Conservation (phyloP, 306 rosid species). For the Lagenaria siceraria region DNA sequence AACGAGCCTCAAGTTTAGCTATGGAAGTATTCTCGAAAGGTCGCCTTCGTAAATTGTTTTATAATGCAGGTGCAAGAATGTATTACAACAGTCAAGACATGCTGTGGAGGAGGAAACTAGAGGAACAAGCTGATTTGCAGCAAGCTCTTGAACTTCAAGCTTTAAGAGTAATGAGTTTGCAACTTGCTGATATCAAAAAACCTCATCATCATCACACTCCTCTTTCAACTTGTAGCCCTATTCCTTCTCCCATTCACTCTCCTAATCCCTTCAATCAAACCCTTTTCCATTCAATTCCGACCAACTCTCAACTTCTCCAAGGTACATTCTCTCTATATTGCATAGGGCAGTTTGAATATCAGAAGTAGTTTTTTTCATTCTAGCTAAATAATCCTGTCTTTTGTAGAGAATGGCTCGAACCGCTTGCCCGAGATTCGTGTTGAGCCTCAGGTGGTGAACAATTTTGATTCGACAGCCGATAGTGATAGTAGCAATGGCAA, state of each 20-base stretch:
- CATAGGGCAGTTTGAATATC: neutral
- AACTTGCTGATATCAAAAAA: slow-evolving; percentile 81
- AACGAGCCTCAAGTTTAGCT: neutral
- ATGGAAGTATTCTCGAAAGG: neutral
- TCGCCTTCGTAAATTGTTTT: neutral
- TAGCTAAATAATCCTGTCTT: neutral
- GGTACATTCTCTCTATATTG: slow-evolving; percentile 3
- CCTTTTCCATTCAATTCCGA: slow-evolving; percentile 27
- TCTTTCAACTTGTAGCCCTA: slow-evolving; percentile 50
- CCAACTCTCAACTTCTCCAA: slow-evolving; percentile 23
- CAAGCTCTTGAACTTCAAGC: slow-evolving; percentile 81
- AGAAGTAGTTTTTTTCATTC: neutral
- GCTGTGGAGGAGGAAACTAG: slow-evolving; percentile 83
- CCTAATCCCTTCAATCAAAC: slow-evolving; percentile 43
- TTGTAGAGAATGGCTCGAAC: neutral
- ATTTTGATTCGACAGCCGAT: neutral
- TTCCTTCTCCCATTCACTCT: slow-evolving; percentile 63
- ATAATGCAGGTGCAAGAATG: slow-evolving; percentile 55
- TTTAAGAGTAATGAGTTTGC: slow-evolving; percentile 49
- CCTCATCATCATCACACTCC: slow-evolving; percentile 36
- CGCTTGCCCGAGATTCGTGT: neutral
- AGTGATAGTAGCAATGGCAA: neutral
- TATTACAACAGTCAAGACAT: slow-evolving; percentile 66
- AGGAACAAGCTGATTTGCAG: slow-evolving; percentile 73
- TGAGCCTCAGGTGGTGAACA: neutral